Percentiles rank a stretch among this genome's conserved stretches.
Evolutionary conservation across 345 rosid genomes (phyloP).

Genomic region (Eucalyptus globulus): DNA sequence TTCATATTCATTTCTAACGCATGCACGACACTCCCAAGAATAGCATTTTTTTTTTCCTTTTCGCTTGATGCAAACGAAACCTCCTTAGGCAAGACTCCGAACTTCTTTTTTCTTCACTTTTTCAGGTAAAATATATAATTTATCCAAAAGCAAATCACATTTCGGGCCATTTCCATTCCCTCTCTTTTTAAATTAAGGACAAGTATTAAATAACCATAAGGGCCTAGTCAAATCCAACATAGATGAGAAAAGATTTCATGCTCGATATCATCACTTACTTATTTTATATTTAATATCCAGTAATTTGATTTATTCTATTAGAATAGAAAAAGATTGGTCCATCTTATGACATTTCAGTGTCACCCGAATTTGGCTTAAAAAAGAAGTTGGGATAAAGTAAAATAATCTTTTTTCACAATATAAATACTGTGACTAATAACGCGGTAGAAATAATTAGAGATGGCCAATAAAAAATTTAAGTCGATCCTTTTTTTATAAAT

Average conservation of each 20-base stretch:
- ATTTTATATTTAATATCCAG: too few species aligned
- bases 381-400: too few species aligned
- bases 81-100: not conserved
- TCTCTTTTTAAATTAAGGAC: not conserved
- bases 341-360: fast-evolving
- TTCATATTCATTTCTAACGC: not conserved
- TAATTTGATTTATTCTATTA: too few species aligned
- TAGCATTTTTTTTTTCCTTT: not conserved
- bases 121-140: not conserved
- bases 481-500: not conserved
- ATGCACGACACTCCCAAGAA: not conserved
- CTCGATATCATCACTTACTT: not conserved
- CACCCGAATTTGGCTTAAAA: too few species aligned
- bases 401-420: too few species aligned
- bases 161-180: not conserved
- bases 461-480: not conserved
- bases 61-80: not conserved
- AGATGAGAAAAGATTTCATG: not conserved
- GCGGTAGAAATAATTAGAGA: not conserved
- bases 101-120: not conserved
- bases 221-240: not conserved
- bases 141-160: not conserved
- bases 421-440: too few species aligned
- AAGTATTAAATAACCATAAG: not conserved
- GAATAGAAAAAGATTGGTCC: fast-evolving